Evolutionary conservation across 805 yeast species (phyloP).

Genomic region (Metschnikowia corniflorae): DNA sequence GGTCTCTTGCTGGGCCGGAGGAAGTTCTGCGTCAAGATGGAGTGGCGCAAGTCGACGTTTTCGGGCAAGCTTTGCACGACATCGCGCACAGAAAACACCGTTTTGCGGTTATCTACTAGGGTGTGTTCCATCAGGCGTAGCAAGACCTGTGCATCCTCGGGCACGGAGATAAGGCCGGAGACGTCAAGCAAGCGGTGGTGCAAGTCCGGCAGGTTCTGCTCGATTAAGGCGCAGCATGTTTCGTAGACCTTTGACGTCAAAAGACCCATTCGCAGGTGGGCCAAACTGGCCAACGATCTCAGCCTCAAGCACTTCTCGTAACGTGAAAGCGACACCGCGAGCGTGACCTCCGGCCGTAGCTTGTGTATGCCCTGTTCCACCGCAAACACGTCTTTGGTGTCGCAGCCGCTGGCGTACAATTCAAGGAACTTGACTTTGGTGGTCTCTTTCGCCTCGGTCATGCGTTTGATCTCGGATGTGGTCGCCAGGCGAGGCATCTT

Average conservation of each 20-base stretch:
- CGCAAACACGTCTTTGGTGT: constrained; percentile 23
- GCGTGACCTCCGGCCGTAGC: constrained; percentile 47
- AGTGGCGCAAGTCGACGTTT: constrained; percentile 41
- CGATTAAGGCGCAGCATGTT: constrained; percentile 54
- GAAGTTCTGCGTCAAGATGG: constrained; percentile 42
- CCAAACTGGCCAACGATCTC: constrained; percentile 57
- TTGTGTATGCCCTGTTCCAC: constrained; percentile 36
- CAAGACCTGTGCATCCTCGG: constrained; percentile 34
- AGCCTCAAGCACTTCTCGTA: constrained; percentile 67
- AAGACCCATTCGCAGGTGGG: constrained; percentile 65
- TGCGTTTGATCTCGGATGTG: constrained; percentile 38
- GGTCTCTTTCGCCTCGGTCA: constrained; percentile 57
- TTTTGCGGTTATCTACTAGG: constrained; percentile 33
- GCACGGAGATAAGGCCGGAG: constrained; percentile 49
- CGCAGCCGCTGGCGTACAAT: constrained; percentile 30
- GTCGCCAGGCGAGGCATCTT: constrained; percentile 35
- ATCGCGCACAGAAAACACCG: constrained; percentile 34
- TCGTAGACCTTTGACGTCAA: constrained; percentile 63
- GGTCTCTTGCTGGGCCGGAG: constrained; percentile 30
- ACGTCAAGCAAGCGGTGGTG: constrained; percentile 41
- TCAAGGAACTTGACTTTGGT: constrained; percentile 40
- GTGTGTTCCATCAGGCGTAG: constrained; percentile 28
- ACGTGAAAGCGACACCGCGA: constrained; percentile 62
- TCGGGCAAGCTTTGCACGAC: constrained; percentile 35
- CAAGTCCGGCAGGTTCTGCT: constrained; percentile 47